These are phyloP conservation scores for Gyrodon lividus DNA, from an alignment of 768 basidiomycete species.

Conservation along the genomic window DNA sequence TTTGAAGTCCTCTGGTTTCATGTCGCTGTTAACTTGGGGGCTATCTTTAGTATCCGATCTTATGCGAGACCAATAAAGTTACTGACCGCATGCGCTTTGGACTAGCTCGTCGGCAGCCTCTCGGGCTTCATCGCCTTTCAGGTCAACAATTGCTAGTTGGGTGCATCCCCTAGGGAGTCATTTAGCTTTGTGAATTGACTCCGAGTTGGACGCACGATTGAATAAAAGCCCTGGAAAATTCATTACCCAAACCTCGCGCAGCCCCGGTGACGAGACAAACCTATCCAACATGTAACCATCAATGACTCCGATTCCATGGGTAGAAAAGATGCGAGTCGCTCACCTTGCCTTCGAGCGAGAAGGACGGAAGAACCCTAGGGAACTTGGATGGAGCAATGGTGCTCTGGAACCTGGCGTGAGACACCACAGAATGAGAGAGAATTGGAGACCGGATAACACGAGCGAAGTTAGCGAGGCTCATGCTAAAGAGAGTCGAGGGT, in stretches of 20 bases:
- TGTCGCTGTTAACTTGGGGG: conserved; percentile 51
- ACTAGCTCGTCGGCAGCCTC: conserved; percentile 68
- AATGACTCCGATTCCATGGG: neutral
- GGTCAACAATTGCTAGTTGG: conserved; percentile 76
- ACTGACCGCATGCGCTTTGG: conserved; percentile 49
- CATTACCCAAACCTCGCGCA: conserved; percentile 85
- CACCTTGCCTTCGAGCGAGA: conserved; percentile 81
- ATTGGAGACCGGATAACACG: conserved; percentile 22
- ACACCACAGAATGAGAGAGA: conserved; percentile 8
- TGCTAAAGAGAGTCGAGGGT: conserved; percentile 16
- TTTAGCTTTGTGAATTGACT: conserved; percentile 4
- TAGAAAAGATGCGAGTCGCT: conserved; percentile 5
- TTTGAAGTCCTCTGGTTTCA: conserved; percentile 54
- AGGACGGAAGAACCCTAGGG: conserved; percentile 62
- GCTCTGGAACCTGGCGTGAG: conserved; percentile 25
- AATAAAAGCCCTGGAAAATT: conserved; percentile 88
- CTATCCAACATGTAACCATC: conserved; percentile 35
- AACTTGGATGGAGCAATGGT: conserved; percentile 20
- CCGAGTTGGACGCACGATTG: conserved; percentile 55
- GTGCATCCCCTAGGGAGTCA: conserved; percentile 65
- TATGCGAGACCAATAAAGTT: conserved; percentile 18
- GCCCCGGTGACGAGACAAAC: conserved; percentile 93
- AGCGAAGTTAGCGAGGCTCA: conserved; percentile 29
- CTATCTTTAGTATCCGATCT: conserved; percentile 29
- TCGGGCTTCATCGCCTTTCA: conserved; percentile 68